Conservation (phyloP, 75 land plant species). For the Pinus albicaulis region DNA sequence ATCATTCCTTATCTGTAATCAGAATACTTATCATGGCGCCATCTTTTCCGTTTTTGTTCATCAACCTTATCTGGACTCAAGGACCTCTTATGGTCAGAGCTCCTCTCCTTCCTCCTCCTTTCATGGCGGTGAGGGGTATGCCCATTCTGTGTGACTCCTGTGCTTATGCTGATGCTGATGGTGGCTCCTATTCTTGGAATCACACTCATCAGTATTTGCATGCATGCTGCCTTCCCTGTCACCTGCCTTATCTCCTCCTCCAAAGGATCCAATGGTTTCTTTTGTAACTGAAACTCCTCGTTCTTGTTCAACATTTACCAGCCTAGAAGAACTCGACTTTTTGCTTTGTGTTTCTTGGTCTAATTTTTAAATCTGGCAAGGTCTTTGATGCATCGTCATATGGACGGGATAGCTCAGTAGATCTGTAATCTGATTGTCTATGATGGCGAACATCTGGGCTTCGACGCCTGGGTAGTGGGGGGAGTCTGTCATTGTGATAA, state of each 20-base stretch:
- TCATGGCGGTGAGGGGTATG: neutral
- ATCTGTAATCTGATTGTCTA: neutral
- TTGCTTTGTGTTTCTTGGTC: neutral
- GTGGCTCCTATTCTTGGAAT: constrained; percentile 4
- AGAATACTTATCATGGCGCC: no score
- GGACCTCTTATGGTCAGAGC: neutral
- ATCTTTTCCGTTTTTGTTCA: no score
- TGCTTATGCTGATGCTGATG: neutral
- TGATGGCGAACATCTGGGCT: constrained; percentile 2
- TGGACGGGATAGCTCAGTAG: neutral
- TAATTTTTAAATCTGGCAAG: constrained; percentile 2
- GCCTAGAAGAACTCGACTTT: neutral
- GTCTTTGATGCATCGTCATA: neutral
- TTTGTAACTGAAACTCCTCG: neutral
- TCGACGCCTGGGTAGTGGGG: neutral
- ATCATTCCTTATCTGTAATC: no score
- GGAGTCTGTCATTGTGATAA: constrained; percentile 1
- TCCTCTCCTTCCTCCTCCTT: neutral
- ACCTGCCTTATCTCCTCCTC: neutral
- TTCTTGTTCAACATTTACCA: constrained; percentile 1
- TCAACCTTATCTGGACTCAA: no score
- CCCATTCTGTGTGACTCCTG: constrained; percentile 4
- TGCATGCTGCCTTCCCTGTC: constrained; percentile 3
- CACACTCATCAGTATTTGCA: neutral
- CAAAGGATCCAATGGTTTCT: neutral